These are phyloP conservation scores for Citrullus amarus DNA, from an alignment of 306 rosid species.

Conservation along the genomic window DNA sequence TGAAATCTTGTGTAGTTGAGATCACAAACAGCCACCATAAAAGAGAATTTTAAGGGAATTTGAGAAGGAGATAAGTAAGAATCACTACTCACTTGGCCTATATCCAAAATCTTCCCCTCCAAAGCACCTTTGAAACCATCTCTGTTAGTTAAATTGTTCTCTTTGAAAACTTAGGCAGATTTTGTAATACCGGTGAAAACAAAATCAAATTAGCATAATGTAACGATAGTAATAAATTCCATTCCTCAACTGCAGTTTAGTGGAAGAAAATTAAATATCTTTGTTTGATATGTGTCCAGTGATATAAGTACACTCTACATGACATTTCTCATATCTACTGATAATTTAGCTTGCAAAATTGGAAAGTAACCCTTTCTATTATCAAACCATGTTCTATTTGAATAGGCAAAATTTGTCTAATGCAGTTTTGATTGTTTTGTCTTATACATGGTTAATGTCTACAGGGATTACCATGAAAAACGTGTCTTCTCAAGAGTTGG, in stretches of 20 bases:
- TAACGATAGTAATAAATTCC: neutral
- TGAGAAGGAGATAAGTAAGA: too few species aligned
- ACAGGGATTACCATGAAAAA: conserved; percentile 60
- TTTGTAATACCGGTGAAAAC: neutral
- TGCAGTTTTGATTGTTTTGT: neutral
- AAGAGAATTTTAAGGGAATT: too few species aligned
- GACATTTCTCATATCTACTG: neutral
- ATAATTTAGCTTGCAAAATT: neutral
- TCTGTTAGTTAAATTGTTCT: too few species aligned
- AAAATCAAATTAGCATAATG: neutral
- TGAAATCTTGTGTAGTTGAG: too few species aligned
- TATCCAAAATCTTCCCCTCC: too few species aligned
- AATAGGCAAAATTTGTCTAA: neutral
- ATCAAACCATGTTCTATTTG: neutral
- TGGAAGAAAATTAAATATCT: neutral
- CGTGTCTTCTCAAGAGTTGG: conserved; percentile 42
- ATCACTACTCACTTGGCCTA: too few species aligned
- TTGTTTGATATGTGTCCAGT: neutral
- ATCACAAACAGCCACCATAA: too few species aligned
- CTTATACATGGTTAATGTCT: conserved; percentile 7
- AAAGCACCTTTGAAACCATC: too few species aligned
- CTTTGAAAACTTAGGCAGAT: neutral
- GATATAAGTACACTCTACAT: neutral
- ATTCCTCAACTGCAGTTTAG: neutral
- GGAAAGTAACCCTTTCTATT: neutral